phyloP scores from a whole-genome alignment of 2,329 filamentous ascomycete genomes.

The Fusarium sp. region DNA sequence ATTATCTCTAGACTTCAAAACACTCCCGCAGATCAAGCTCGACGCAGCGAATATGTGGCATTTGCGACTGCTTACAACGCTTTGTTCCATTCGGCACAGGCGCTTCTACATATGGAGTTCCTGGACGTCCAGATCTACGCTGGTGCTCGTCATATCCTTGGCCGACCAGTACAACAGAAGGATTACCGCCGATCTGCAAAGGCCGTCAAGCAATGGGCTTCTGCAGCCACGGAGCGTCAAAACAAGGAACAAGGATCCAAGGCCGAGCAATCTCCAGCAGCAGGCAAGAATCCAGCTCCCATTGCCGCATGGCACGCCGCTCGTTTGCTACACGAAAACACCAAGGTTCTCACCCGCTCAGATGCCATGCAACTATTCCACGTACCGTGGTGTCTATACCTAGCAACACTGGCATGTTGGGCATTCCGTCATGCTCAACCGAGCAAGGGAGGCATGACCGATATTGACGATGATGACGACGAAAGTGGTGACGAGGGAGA shows the following conservation, averaged over 20 bases:
- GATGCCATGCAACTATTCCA: slow-evolving; percentile 18
- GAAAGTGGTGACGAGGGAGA: background rate
- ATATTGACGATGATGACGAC: background rate
- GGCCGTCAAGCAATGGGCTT: slow-evolving; percentile 11
- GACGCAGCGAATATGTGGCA: slow-evolving; percentile 4
- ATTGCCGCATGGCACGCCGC: slow-evolving; percentile 10
- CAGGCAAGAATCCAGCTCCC: background rate
- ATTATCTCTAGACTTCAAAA: slow-evolving; percentile 6
- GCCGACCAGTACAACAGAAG: slow-evolving; percentile 11
- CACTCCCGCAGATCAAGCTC: background rate
- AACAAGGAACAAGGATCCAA: background rate
- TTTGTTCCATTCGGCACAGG: slow-evolving; percentile 6
- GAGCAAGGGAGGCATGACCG: background rate
- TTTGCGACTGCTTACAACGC: slow-evolving; percentile 14
- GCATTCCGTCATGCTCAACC: slow-evolving; percentile 9
- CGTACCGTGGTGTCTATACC: slow-evolving; percentile 12
- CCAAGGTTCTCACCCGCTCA: slow-evolving; percentile 3
- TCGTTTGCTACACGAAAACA: slow-evolving; percentile 7
- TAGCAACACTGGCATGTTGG: slow-evolving; percentile 4
- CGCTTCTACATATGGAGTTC: slow-evolving; percentile 15
- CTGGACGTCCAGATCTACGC: slow-evolving; percentile 10
- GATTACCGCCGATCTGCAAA: slow-evolving; percentile 10
- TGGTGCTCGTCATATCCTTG: slow-evolving; percentile 4
- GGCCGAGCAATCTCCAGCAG: background rate
- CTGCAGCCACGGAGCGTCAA: background rate